Evolutionary conservation across 148 eudicot species (phyloP).

Genomic region (Chenopodium suecicum): DNA sequence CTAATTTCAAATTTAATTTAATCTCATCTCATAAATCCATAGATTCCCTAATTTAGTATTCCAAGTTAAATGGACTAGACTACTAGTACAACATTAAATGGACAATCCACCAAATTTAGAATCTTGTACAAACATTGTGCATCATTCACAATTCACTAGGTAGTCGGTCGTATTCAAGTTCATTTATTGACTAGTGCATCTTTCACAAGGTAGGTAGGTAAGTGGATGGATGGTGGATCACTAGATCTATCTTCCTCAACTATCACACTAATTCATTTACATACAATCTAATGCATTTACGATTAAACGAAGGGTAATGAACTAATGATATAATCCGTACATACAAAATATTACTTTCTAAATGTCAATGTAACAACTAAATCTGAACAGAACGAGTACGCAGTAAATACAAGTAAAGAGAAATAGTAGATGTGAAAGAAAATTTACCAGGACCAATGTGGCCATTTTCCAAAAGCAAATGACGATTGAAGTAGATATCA

Average conservation of each 20-base stretch:
- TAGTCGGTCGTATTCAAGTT: no score
- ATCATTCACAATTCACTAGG: no score
- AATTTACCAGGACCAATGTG: slow-evolving; percentile 45
- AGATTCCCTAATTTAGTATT: no score
- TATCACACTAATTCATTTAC: no score
- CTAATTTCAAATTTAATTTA: background rate
- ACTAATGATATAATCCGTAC: no score
- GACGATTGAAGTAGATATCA: slow-evolving; percentile 51
- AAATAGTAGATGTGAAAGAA: background rate
- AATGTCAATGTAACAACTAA: background rate
- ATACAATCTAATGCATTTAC: no score
- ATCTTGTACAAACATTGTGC: background rate
- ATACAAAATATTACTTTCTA: no score
- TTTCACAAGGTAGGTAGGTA: background rate
- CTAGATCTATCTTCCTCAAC: no score
- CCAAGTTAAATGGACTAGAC: background rate
- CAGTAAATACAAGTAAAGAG: no score
- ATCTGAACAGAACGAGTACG: background rate
- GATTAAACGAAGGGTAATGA: no score
- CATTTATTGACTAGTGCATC: background rate
- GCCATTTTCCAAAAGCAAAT: slow-evolving; percentile 44
- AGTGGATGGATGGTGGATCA: no score
- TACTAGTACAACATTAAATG: no score
- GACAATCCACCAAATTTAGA: background rate
- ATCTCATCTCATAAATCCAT: background rate